Conservation (phyloP, 768 basidiomycete species). For the Cystoderma amianthinum region DNA sequence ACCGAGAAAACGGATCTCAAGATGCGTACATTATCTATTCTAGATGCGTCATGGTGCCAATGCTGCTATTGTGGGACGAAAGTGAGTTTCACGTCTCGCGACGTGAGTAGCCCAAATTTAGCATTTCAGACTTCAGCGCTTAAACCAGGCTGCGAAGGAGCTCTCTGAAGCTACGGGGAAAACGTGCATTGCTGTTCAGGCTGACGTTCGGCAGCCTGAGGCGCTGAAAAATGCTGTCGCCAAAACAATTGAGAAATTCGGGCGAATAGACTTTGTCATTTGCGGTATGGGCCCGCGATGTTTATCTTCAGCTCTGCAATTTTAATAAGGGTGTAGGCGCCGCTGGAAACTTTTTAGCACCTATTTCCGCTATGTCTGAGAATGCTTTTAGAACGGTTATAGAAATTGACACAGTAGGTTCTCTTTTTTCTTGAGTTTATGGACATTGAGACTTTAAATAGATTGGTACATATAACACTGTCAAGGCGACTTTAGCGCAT, state of each 20-base stretch:
- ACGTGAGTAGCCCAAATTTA: slow-evolving; percentile 3
- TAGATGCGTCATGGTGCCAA: slow-evolving; percentile 82
- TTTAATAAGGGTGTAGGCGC: slow-evolving; percentile 47
- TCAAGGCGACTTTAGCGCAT: slow-evolving; percentile 83
- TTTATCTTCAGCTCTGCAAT: background rate
- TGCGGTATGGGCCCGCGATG: slow-evolving; percentile 53
- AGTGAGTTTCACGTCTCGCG: slow-evolving; percentile 40
- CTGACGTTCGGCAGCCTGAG: slow-evolving; percentile 77
- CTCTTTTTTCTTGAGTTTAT: background rate
- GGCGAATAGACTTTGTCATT: slow-evolving; percentile 90
- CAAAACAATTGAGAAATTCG: slow-evolving; percentile 68
- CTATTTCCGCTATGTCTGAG: slow-evolving; percentile 76
- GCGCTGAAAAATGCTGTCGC: slow-evolving; percentile 70
- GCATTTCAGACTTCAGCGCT: slow-evolving; percentile 55
- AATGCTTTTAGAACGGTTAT: slow-evolving; percentile 91
- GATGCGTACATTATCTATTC: background rate
- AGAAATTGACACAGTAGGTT: slow-evolving; percentile 82
- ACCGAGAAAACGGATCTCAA: slow-evolving; percentile 7
- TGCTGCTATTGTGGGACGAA: slow-evolving; percentile 80
- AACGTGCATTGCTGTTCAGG: slow-evolving; percentile 65
- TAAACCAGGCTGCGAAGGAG: slow-evolving; percentile 62
- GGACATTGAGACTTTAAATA: slow-evolving; percentile 17
- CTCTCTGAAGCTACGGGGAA: slow-evolving; percentile 65
- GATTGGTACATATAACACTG: slow-evolving; percentile 91
- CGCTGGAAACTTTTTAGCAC: slow-evolving; percentile 93